These are phyloP conservation scores for Citrullus mucosospermus DNA, from an alignment of 306 rosid species.

Conservation along the genomic window DNA sequence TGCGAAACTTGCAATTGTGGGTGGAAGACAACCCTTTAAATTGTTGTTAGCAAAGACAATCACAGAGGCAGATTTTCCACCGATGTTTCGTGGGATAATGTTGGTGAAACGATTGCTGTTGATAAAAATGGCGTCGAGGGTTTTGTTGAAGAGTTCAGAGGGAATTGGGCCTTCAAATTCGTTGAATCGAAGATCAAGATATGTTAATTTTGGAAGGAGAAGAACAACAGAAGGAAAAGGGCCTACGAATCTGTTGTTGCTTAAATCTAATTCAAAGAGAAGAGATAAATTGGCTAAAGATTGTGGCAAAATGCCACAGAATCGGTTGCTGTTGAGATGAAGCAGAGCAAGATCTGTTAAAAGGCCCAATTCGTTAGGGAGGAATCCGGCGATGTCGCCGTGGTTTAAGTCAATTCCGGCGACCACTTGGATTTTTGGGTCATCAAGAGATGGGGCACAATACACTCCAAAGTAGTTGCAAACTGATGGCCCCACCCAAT, in stretches of 20 bases:
- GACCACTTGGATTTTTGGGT: constrained; percentile 42
- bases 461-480: constrained; percentile 63
- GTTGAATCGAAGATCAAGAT: constrained; percentile 69
- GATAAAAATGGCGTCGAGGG: constrained; percentile 55
- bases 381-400: constrained; percentile 73
- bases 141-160: constrained; percentile 45
- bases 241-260: constrained; percentile 83
- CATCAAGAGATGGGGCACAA: constrained; percentile 51
- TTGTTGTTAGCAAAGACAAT: constrained; percentile 76
- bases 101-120: constrained; percentile 61
- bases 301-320: constrained; percentile 67
- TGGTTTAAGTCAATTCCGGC: constrained; percentile 79
- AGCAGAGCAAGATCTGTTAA: constrained; percentile 58
- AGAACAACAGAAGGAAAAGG: constrained; percentile 68
- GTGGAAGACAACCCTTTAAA: constrained; percentile 60
- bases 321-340: constrained; percentile 73
- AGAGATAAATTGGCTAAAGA: constrained; percentile 41
- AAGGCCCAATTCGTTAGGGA: constrained; percentile 61
- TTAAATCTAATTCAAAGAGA: constrained; percentile 71
- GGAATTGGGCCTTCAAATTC: constrained; percentile 82
- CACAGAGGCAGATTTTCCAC: constrained; percentile 42
- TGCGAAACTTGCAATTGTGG: constrained; percentile 48
- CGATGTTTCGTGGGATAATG: constrained; percentile 32
- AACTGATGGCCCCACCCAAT: constrained; percentile 72
- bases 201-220: constrained; percentile 35